Evolutionary conservation across 495 filamentous ascomycete genomes (phyloP), one percentile per base, ranked within the genome.

Genomic region (Venustampulla echinocandica): DNA sequence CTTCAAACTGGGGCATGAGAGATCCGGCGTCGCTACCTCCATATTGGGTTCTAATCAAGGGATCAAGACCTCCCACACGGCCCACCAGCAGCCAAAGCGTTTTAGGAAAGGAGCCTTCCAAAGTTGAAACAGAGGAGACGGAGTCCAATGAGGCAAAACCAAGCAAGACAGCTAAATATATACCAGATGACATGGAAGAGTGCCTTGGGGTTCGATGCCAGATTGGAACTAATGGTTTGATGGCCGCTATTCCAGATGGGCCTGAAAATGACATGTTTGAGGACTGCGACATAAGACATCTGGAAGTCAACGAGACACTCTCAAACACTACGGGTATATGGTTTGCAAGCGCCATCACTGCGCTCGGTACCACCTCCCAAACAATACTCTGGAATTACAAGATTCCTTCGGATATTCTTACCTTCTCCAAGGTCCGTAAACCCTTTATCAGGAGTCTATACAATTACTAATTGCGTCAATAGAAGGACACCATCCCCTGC

Each of bases 321-420:
- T 34, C 43, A 17, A 58, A 52, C 46, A 63, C 59, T 1, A 57
- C 64, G 32, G 71, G 75, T 11, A 62, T 67, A n/a, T 82, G 78
- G 78, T 82, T 81, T 46, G 70, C 73, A 30, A 69, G 65, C 48
- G 66, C 67, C 1, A 65, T 69, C 5, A 81, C 77, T 0, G 77
- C 77, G 0, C 66, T 71, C 42, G 67, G 69, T 15, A 75, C 74
- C 19, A 61, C 67, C 27, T 64, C 58, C 46, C 65, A 75, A 63
- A 53, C 70, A 5, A 65, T 76, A 15, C 65, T 82, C 19, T 82
- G 77, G 77, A 75, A 70, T 56, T 81, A 75, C 63, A 66, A 70
- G 44, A 76, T 80, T 46, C 74, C 79, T 1, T 65, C 70, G 35
- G 62, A 67, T 23, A 64, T 81, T 28, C 54, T 77, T 1, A 41